A percentile compares a stretch with the other conserved stretches of the same genome.
These are phyloP conservation scores for Jacaranda copaia DNA, from an alignment of 257 asterid species.

Conservation along the genomic window DNA sequence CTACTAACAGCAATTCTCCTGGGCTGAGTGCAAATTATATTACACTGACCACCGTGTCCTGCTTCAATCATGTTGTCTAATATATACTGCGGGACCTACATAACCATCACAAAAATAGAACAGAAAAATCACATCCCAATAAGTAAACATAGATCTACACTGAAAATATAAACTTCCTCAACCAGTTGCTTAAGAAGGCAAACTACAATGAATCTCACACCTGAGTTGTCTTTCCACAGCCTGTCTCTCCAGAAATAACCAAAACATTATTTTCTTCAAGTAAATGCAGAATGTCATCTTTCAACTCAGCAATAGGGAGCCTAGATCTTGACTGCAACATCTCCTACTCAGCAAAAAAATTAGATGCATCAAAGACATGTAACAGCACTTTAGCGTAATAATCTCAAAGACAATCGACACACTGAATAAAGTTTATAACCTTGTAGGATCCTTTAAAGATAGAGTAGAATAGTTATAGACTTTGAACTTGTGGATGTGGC, in stretches of 20 bases:
- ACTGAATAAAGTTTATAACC: background rate
- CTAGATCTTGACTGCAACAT: slow-evolving; percentile 75
- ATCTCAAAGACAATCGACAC: background rate
- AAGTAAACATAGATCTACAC: background rate
- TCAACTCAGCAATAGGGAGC: slow-evolving; percentile 90
- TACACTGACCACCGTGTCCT: slow-evolving; percentile 85
- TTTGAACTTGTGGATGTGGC: slow-evolving; percentile 26
- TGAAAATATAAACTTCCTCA: slow-evolving; percentile 23
- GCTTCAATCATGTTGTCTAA: slow-evolving; percentile 94
- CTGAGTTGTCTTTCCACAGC: slow-evolving; percentile 99
- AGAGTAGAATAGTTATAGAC: slow-evolving; percentile 11
- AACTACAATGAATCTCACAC: slow-evolving; percentile 47
- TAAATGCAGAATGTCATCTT: slow-evolving; percentile 67
- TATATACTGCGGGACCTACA: slow-evolving; percentile 95
- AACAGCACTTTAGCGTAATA: background rate
- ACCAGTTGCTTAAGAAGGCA: slow-evolving; percentile 28
- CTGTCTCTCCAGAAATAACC: slow-evolving; percentile 97
- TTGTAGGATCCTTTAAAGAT: background rate
- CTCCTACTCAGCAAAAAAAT: slow-evolving; percentile 56
- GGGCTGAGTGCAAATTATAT: slow-evolving; percentile 95
- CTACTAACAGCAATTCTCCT: slow-evolving; percentile 96
- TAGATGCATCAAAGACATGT: slow-evolving; percentile 33
- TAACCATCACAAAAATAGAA: slow-evolving; percentile 40
- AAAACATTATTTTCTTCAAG: slow-evolving; percentile 79
- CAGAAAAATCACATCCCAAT: slow-evolving; percentile 14